Conservation (phyloP, 768 basidiomycete genomes). For the Daedaleopsis sinensis region DNA sequence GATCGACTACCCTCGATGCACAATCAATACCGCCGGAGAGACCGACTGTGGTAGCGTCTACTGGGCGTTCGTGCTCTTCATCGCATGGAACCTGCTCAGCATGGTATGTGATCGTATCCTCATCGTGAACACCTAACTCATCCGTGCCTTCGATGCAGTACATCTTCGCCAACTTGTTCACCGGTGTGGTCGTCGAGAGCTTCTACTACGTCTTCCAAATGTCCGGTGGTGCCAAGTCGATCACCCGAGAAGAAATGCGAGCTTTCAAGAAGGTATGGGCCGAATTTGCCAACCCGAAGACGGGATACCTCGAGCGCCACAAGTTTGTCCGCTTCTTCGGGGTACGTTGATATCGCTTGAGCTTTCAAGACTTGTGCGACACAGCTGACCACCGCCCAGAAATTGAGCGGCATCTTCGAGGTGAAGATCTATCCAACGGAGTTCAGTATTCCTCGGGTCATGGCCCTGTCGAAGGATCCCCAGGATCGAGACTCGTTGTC, state of each 20-base stretch:
- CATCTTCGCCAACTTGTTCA: slow-evolving; percentile 95
- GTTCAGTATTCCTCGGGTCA: slow-evolving; percentile 61
- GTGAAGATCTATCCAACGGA: slow-evolving; percentile 81
- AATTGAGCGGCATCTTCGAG: slow-evolving; percentile 85
- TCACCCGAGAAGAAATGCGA: slow-evolving; percentile 91
- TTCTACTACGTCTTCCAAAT: slow-evolving; percentile 96
- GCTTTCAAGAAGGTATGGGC: slow-evolving; percentile 95
- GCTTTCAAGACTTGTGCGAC: background rate
- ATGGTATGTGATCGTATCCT: slow-evolving; percentile 59
- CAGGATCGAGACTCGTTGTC: slow-evolving; percentile 37
- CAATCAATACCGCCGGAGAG: slow-evolving; percentile 51
- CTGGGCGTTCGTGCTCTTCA: slow-evolving; percentile 88
- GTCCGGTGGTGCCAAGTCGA: slow-evolving; percentile 76
- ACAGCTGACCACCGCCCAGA: slow-evolving; percentile 45
- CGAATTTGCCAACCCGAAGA: slow-evolving; percentile 75
- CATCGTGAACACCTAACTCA: background rate
- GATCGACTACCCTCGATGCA: slow-evolving; percentile 79
- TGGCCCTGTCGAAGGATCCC: slow-evolving; percentile 49
- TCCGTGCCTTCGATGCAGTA: slow-evolving; percentile 53
- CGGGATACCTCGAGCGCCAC: slow-evolving; percentile 72
- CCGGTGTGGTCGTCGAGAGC: slow-evolving; percentile 92
- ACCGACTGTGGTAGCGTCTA: slow-evolving; percentile 87
- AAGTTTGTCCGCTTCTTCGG: slow-evolving; percentile 80
- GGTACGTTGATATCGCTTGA: slow-evolving; percentile 48
- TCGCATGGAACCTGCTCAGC: slow-evolving; percentile 93